Evolutionary conservation across 2,329 filamentous ascomycete genomes (phyloP).

Genomic region (Emergomyces pasteurianus): DNA sequence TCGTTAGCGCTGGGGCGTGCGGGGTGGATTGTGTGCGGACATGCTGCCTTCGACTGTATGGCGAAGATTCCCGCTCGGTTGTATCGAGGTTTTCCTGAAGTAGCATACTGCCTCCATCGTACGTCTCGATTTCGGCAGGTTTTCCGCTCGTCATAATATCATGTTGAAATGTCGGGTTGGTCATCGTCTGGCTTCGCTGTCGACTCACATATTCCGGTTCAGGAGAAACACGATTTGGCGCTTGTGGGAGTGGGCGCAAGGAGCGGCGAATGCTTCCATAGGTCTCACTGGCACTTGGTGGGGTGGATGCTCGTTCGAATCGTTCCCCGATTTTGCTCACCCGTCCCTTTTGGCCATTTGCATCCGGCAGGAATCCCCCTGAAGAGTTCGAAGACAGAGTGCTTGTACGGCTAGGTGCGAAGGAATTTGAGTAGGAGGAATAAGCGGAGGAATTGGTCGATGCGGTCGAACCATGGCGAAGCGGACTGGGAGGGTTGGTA

Average conservation of each 20-base stretch:
- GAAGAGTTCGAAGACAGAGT: slow-evolving; percentile 64
- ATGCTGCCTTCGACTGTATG: slow-evolving; percentile 17
- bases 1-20: slow-evolving; percentile 20
- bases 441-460: slow-evolving; percentile 44
- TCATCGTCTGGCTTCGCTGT: slow-evolving; percentile 52
- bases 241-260: slow-evolving; percentile 60
- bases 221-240: slow-evolving; percentile 41
- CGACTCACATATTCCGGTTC: slow-evolving; percentile 11
- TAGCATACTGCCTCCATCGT: slow-evolving; percentile 12
- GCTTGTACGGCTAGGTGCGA: slow-evolving; percentile 48
- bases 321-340: slow-evolving; percentile 13
- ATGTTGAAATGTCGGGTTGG: slow-evolving; percentile 36
- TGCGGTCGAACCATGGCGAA: slow-evolving; percentile 43
- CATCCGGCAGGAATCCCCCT: slow-evolving; percentile 19
- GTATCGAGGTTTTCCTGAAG: slow-evolving; percentile 16
- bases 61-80: slow-evolving; percentile 4
- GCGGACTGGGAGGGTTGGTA: slow-evolving; percentile 34
- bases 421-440: slow-evolving; percentile 38
- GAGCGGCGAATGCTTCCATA: slow-evolving; percentile 66
- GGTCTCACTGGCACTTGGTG: slow-evolving; percentile 45
- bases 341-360: slow-evolving; percentile 37
- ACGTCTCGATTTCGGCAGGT: not conserved
- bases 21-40: slow-evolving; percentile 21
- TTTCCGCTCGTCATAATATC: slow-evolving; percentile 6
- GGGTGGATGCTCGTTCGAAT: slow-evolving; percentile 12